Evolutionary conservation across 1,284 basidiomycete genomes (phyloP).

Genomic region (Cryptococcus sp.): DNA sequence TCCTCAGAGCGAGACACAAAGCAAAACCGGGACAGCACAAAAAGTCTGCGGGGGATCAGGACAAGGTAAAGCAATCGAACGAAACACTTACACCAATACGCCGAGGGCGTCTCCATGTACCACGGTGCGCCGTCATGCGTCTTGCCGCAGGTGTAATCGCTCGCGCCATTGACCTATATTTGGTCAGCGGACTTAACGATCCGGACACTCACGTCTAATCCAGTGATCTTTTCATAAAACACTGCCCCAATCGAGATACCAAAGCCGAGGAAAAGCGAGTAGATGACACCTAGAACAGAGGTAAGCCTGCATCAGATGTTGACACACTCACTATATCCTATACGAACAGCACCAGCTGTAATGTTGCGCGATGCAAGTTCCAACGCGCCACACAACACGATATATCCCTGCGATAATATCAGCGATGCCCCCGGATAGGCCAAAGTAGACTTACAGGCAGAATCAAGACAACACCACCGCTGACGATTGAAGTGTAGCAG

Average conservation of each 20-base stretch:
- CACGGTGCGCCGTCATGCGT: constrained; percentile 60
- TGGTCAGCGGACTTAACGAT: not conserved
- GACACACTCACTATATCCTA: constrained; percentile 73
- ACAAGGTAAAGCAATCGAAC: not conserved
- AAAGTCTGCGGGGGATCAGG: constrained; percentile 59
- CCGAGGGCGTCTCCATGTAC: constrained; percentile 53
- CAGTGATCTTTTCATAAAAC: constrained; percentile 63
- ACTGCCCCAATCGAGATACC: constrained; percentile 77
- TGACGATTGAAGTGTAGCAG: constrained; percentile 84
- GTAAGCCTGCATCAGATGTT: not conserved
- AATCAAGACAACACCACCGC: constrained; percentile 81
- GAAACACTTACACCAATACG: constrained; percentile 54
- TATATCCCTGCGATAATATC: constrained; percentile 60
- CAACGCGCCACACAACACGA: constrained; percentile 76
- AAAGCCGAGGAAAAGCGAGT: constrained; percentile 73
- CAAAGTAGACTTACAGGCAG: constrained; percentile 62
- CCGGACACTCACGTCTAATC: constrained; percentile 24
- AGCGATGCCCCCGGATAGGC: not conserved
- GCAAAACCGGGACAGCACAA: constrained; percentile 78
- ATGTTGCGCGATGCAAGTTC: constrained; percentile 74
- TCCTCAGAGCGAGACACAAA: constrained; percentile 70
- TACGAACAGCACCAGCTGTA: constrained; percentile 78
- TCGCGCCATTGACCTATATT: constrained; percentile 53
- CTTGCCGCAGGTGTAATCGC: constrained; percentile 63
- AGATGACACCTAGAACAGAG: constrained; percentile 39